phyloP scores from a whole-genome alignment of 2,329 filamentous ascomycete genomes.

The Allantophomopsis cytisporea region DNA sequence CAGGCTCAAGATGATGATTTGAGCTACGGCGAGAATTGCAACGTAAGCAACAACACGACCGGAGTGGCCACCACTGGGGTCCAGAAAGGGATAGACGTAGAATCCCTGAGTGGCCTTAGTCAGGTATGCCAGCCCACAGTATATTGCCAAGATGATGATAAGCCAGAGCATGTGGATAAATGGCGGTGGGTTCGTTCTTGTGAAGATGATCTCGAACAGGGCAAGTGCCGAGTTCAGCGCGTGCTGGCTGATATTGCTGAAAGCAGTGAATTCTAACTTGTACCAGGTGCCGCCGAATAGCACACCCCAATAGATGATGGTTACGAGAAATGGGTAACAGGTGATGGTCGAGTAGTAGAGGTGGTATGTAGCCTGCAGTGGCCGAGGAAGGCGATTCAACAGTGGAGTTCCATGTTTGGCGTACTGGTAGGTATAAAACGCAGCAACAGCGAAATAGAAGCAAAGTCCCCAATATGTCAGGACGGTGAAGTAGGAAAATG shows the following conservation, averaged over 20 bases:
- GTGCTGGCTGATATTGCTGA: constrained; percentile 62
- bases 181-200: constrained; percentile 48
- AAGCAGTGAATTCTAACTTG: constrained; percentile 33
- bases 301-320: constrained; percentile 56
- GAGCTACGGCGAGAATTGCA: constrained; percentile 12
- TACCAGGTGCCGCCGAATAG: constrained; percentile 41
- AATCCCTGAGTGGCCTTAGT: constrained; percentile 56
- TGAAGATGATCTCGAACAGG: constrained; percentile 59
- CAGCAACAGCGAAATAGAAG: constrained; percentile 62
- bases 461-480: constrained; percentile 64
- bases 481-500: constrained; percentile 69
- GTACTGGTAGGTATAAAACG: constrained; percentile 59
- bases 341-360: constrained; percentile 50
- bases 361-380: constrained; percentile 50
- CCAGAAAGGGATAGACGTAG: constrained; percentile 70
- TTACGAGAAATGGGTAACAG: constrained; percentile 55
- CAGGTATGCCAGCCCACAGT: constrained; percentile 62
- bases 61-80: constrained; percentile 27
- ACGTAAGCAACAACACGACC: constrained; percentile 6
- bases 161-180: constrained; percentile 56
- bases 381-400: constrained; percentile 43
- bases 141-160: constrained; percentile 56
- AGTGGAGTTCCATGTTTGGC: constrained; percentile 37
- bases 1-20: constrained; percentile 7
- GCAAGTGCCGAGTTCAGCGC: constrained; percentile 61